Evolutionary conservation across 108 stramenopile genomes (phyloP).

Genomic region (Discostella pseudostelligera): DNA sequence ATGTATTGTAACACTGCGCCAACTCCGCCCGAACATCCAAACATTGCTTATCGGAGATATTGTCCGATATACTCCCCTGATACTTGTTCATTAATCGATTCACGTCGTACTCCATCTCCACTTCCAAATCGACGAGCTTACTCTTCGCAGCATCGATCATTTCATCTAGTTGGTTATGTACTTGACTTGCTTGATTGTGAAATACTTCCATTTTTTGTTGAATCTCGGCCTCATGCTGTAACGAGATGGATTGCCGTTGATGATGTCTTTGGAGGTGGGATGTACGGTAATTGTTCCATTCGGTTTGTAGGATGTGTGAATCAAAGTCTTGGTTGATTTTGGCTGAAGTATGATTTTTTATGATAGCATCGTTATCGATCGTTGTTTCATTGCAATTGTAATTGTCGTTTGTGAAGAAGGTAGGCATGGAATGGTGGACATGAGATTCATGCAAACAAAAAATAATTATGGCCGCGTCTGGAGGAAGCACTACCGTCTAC

Average conservation of each 20-base stretch:
- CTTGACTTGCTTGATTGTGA: constrained; percentile 16
- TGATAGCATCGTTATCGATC: background rate
- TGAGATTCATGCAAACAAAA: too few species aligned
- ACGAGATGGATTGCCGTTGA: constrained; percentile 19
- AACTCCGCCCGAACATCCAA: constrained; percentile 35
- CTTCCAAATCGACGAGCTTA: constrained; percentile 19
- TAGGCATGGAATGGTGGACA: background rate
- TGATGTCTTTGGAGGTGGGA: constrained; percentile 26
- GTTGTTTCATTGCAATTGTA: background rate
- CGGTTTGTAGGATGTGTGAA: constrained; percentile 27
- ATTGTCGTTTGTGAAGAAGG: background rate
- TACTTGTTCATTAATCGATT: constrained; percentile 34
- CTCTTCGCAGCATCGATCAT: constrained; percentile 22
- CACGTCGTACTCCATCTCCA: constrained; percentile 27
- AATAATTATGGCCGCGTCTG: too few species aligned
- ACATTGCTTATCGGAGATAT: constrained; percentile 19
- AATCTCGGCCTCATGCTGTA: constrained; percentile 15
- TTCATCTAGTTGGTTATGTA: constrained; percentile 30
- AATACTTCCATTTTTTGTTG: constrained; percentile 25
- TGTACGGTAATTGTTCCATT: constrained; percentile 34
- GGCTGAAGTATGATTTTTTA: constrained; percentile 3
- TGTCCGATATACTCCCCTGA: constrained; percentile 7
- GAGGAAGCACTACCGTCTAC: too few species aligned
- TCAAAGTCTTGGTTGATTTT: constrained; percentile 46
- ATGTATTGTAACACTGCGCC: constrained; percentile 31